These are phyloP conservation scores for Crepidotus variabilis DNA, from an alignment of 768 basidiomycete genomes.

Conservation along the genomic window DNA sequence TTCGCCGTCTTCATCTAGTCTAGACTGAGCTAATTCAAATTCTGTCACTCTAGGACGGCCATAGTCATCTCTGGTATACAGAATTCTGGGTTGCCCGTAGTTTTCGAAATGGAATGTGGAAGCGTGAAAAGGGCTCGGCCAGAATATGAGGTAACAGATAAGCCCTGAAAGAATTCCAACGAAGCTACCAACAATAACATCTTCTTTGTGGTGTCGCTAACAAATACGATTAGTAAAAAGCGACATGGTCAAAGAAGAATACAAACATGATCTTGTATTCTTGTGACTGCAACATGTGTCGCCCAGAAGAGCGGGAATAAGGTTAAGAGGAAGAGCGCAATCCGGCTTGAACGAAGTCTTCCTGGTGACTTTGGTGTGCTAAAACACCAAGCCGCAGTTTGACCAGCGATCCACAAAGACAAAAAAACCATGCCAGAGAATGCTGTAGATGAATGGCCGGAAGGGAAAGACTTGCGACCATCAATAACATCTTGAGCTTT, in stretches of 20 bases:
- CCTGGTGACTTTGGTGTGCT: conserved; percentile 28
- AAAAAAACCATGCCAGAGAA: conserved; percentile 65
- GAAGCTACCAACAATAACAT: conserved; percentile 59
- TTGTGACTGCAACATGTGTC: conserved; percentile 56
- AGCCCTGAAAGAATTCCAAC: conserved; percentile 51
- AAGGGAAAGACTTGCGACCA: conserved; percentile 63
- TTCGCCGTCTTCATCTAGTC: conserved; percentile 36
- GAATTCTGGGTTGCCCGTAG: conserved; percentile 35
- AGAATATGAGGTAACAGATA: conserved; percentile 56
- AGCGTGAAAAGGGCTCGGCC: conserved; percentile 58
- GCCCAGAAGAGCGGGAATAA: conserved; percentile 54
- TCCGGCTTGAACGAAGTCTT: conserved; percentile 40
- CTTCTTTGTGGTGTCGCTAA: conserved; percentile 67
- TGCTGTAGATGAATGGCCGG: conserved; percentile 65
- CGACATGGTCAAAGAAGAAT: conserved; percentile 2
- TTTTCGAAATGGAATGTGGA: conserved; percentile 27
- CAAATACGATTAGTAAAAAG: conserved; percentile 3
- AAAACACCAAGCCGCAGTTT: conserved; percentile 59
- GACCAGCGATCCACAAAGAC: conserved; percentile 59
- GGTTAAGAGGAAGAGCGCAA: conserved; percentile 44
- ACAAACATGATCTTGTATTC: conserved; percentile 65
- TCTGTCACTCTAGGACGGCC: conserved; percentile 24
- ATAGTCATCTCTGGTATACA: conserved; percentile 31
- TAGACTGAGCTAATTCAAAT: conserved; percentile 41
- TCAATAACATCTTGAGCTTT: conserved; percentile 35